phyloP scores from a whole-genome alignment of 225 moss, liverwort and hornwort species.

The Sphagnum contortum region DNA sequence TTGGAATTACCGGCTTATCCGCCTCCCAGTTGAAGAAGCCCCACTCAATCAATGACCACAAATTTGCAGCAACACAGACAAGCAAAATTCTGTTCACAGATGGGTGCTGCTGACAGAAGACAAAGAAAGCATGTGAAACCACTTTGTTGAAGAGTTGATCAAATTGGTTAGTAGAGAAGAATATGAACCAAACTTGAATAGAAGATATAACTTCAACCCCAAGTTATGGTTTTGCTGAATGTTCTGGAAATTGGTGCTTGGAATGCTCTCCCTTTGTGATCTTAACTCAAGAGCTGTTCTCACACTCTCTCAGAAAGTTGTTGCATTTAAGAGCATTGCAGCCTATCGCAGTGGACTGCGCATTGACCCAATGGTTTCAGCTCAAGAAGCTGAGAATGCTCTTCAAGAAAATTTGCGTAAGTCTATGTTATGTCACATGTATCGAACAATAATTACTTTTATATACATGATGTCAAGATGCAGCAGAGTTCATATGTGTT shows the following conservation, averaged over 20 bases:
- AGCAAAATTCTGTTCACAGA: too few species aligned
- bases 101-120: too few species aligned
- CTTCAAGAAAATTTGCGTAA: conserved; percentile 54
- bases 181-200: too few species aligned
- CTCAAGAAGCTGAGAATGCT: conserved; percentile 73
- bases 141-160: too few species aligned
- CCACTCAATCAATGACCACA: too few species aligned
- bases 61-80: too few species aligned
- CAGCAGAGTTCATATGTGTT: not conserved
- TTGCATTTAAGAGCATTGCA: conserved; percentile 87
- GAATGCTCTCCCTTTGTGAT: not conserved
- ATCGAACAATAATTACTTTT: too few species aligned
- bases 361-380: conserved; percentile 69
- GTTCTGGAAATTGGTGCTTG: too few species aligned
- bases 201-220: conserved; percentile 25
- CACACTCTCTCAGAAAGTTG: conserved; percentile 67
- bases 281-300: conserved; percentile 30
- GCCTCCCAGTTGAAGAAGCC: too few species aligned
- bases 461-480: not conserved
- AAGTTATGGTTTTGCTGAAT: not conserved
- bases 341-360: conserved; percentile 91
- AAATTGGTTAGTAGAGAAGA: too few species aligned
- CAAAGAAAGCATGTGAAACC: too few species aligned
- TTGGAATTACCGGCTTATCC: too few species aligned
- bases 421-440: not conserved